These are phyloP conservation scores for Physocladia obscura DNA, from an alignment of 192 early-diverging fungal genomes.

Conservation along the genomic window DNA sequence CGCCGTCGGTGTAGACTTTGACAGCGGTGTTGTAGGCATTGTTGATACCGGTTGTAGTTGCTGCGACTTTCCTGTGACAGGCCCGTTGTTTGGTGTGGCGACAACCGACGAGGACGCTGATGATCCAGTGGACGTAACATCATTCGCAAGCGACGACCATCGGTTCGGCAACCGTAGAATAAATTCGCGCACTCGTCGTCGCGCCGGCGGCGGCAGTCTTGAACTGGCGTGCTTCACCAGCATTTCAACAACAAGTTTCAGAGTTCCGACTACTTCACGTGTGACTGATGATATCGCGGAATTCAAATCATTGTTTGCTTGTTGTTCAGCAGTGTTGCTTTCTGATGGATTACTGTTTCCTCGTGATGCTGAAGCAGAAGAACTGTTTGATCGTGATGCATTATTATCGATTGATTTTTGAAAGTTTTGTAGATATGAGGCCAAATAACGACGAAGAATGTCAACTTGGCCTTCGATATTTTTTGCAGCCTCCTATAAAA, in stretches of 20 bases:
- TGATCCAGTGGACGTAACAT: background rate
- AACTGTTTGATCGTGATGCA: too few relatives aligned
- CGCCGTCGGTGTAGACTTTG: background rate
- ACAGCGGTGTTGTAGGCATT: background rate
- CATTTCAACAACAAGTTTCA: slow-evolving; percentile 84
- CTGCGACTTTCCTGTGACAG: background rate
- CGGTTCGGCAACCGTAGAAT: slow-evolving; percentile 79
- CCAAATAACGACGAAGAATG: slow-evolving; percentile 31
- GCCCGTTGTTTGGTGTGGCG: background rate
- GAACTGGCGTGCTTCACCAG: slow-evolving; percentile 82
- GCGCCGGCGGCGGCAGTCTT: slow-evolving; percentile 79
- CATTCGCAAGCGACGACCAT: slow-evolving; percentile 53
- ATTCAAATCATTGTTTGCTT: slow-evolving; percentile 30
- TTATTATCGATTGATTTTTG: background rate
- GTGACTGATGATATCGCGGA: slow-evolving; percentile 43
- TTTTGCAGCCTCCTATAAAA: slow-evolving; percentile 65
- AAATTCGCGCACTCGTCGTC: slow-evolving; percentile 75
- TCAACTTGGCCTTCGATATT: slow-evolving; percentile 43
- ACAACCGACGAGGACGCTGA: background rate
- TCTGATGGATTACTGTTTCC: background rate
- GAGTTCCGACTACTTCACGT: slow-evolving; percentile 80
- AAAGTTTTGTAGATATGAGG: slow-evolving; percentile 15
- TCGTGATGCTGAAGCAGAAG: background rate
- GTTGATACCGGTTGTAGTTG: background rate
- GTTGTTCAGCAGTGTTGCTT: background rate